These are phyloP conservation scores for Gossypium trilobum DNA, from an alignment of 441 rosid species.

Conservation along the genomic window DNA sequence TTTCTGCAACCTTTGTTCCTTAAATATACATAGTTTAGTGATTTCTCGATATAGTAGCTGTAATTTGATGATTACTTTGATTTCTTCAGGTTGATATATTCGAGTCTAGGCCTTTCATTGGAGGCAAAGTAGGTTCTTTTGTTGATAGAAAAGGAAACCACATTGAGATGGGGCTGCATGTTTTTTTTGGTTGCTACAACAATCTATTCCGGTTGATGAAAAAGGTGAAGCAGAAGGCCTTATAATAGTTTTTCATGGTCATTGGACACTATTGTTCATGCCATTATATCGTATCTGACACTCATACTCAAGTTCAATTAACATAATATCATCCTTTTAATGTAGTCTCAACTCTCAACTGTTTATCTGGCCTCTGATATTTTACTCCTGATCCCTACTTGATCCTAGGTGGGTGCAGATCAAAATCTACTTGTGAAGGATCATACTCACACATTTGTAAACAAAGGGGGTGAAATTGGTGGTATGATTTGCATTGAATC, in stretches of 20 bases:
- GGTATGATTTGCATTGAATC: constrained; percentile 32
- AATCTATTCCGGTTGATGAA: constrained; percentile 93
- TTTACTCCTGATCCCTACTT: constrained; percentile 13
- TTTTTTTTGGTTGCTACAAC: constrained; percentile 93
- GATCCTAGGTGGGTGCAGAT: constrained; percentile 73
- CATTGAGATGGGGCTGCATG: constrained; percentile 94
- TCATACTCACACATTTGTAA: constrained; percentile 91
- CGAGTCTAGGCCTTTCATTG: constrained; percentile 77
- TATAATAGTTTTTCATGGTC: background rate
- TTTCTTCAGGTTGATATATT: constrained; percentile 78
- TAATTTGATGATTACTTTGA: constrained; percentile 3
- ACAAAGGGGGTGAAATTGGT: constrained; percentile 77
- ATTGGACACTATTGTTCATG: background rate
- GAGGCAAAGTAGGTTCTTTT: constrained; percentile 98
- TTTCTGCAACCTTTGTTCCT: background rate
- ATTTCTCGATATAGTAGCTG: background rate
- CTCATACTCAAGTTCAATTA: background rate
- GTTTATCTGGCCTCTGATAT: constrained; percentile 7
- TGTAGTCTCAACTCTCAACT: background rate
- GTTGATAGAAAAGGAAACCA: constrained; percentile 87
- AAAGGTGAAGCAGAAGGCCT: constrained; percentile 42
- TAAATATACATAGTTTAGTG: background rate
- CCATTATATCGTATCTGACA: background rate
- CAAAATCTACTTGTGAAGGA: constrained; percentile 85
- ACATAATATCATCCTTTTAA: background rate